Evolutionary conservation across 129 eudicot genomes (phyloP), one percentile per base, ranked within the genome.

Genomic region (Flaveria sonorensis): DNA sequence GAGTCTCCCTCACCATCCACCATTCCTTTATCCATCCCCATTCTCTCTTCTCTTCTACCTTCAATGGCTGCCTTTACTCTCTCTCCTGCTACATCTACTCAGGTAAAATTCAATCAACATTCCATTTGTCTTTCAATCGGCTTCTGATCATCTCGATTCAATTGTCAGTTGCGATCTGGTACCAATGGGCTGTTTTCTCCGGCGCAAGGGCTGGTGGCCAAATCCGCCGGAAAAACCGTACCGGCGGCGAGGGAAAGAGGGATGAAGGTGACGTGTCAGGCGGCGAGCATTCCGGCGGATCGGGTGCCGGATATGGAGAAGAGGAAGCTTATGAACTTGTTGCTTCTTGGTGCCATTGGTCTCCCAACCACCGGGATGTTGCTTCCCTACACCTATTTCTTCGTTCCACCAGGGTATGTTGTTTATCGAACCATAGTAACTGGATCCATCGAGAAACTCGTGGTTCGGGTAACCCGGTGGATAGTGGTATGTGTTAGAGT

Each of bases 331-430:
- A 68, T 94, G 97, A 94, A 89, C 32, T 61, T 87, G 86, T 83
- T 94, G 71, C 86, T 94, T n/a, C 16, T 91, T 79, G 98, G 98
- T 20, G 90, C 98, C 51, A 40, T 94, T 73, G 71, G 90, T 42
- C 90, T 94, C 50, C 98, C 98, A 19, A 47, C 89, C 39, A 87
- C 76, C 48, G 88, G 79, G 66, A 91, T 91, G 90, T 67, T 91
- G 77, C 75, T 72, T 4, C 97, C 97, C 55, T 89, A 83, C 51
- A 75, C 85, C 1, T 32, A 71, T 52, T 90, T 87, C 89, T 81
- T 81, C 21, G 90, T 36, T 53, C 89, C 90, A 16, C 96, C 92
- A 13, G 87, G 92, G 98, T 93, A 53, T 30, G 81, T 53, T 72
- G 48, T 53, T 52, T 56, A 30, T 30, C 36, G 6, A 30, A 30